Conservation (phyloP, 179 eudicot species). For the Actinidia arguta region DNA sequence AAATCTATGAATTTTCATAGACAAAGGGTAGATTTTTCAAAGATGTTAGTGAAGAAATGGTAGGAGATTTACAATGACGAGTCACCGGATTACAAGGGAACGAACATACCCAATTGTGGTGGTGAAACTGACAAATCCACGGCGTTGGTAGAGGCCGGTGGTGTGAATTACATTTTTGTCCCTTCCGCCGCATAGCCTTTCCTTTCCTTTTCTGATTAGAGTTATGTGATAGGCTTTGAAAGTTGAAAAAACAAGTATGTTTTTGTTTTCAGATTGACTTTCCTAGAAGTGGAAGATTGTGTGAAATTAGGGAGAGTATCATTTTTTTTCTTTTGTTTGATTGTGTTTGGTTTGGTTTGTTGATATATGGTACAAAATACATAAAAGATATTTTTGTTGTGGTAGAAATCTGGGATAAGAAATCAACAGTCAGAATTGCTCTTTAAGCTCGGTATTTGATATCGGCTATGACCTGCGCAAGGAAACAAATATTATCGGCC, state of each 20-base stretch:
- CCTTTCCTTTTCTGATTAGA: too few species aligned
- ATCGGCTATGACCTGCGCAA: too few species aligned
- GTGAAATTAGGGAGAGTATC: not conserved
- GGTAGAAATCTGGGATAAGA: too few species aligned
- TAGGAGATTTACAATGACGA: conserved; percentile 62
- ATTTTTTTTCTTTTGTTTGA: not conserved
- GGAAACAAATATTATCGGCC: too few species aligned
- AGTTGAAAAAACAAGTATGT: too few species aligned
- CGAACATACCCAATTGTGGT: conserved; percentile 1
- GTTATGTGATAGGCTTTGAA: too few species aligned
- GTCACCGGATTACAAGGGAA: conserved; percentile 46
- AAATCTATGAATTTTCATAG: too few species aligned
- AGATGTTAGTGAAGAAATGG: conserved; percentile 67
- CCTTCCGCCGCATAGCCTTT: conserved; percentile 47
- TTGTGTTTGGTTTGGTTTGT: not conserved
- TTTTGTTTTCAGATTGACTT: too few species aligned
- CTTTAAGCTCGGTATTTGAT: too few species aligned
- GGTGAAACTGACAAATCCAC: conserved; percentile 1
- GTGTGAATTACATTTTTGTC: conserved; percentile 34
- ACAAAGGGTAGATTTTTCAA: conserved; percentile 70
- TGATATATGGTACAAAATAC: too few species aligned
- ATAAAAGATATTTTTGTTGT: too few species aligned
- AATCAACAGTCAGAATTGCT: too few species aligned
- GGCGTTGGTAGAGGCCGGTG: conserved; percentile 46
- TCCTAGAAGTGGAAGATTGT: not conserved